Conservation (phyloP, 164 flowering plant genomes). For the Vitis cinerea region DNA sequence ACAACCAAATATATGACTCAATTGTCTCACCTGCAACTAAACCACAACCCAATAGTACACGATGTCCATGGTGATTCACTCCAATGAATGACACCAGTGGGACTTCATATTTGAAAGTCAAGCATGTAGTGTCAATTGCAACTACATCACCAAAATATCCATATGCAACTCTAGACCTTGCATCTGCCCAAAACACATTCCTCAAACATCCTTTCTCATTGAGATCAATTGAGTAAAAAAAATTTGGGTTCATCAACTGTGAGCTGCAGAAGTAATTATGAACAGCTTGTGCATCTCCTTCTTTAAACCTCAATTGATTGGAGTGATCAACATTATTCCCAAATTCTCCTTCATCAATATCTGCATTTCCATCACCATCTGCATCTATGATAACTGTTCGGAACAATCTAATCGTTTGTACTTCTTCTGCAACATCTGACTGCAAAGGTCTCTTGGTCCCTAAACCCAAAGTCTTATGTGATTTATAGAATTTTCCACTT, state of each 20-base stretch:
- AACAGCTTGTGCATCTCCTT: constrained; percentile 51
- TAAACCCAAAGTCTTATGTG: constrained; percentile 26
- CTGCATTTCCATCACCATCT: constrained; percentile 23
- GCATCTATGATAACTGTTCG: constrained; percentile 39
- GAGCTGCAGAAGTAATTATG: constrained; percentile 38
- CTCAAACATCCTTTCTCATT: constrained; percentile 47
- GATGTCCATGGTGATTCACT: constrained; percentile 52
- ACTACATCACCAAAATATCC: constrained; percentile 53
- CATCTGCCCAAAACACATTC: constrained; percentile 56
- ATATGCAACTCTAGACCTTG: constrained; percentile 45
- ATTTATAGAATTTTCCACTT: constrained; percentile 31
- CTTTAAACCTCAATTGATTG: constrained; percentile 35
- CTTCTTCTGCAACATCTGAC: constrained; percentile 25
- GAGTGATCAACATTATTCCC: constrained; percentile 13
- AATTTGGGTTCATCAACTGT: constrained; percentile 43
- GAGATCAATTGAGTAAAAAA: constrained; percentile 50
- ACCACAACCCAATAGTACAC: constrained; percentile 51
- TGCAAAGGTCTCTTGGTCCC: constrained; percentile 32
- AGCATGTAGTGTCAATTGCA: constrained; percentile 40
- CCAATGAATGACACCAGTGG: constrained; percentile 48
- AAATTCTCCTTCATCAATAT: constrained; percentile 21
- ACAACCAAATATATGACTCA: constrained; percentile 54
- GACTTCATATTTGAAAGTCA: constrained; percentile 36
- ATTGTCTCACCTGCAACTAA: constrained; percentile 39
- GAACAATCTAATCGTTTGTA: constrained; percentile 33